These are phyloP conservation scores for Alternaria triticina DNA, from an alignment of 2,329 filamentous ascomycete species.

Conservation along the genomic window DNA sequence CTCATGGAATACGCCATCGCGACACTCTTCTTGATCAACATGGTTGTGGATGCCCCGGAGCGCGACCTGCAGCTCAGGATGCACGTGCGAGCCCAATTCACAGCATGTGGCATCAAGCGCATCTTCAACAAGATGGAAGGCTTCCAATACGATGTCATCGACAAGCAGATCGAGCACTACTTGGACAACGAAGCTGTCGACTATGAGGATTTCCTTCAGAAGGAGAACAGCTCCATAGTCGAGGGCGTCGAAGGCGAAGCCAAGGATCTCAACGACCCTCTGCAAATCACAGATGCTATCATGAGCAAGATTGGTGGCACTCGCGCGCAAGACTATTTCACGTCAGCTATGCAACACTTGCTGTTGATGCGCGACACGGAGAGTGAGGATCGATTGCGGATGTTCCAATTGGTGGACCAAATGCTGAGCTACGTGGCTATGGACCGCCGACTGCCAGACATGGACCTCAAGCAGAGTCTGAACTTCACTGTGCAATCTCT, in stretches of 20 bases:
- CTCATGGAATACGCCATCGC: slow-evolving; percentile 99
- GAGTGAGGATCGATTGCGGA: slow-evolving; percentile 86
- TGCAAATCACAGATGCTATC: slow-evolving; percentile 94
- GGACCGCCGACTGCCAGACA: slow-evolving; percentile 92
- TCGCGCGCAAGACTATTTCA: slow-evolving; percentile 91
- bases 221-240: slow-evolving; percentile 87
- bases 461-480: slow-evolving; percentile 96
- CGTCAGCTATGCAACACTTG: slow-evolving; percentile 93
- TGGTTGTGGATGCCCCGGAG: slow-evolving; percentile 91
- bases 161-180: slow-evolving; percentile 97
- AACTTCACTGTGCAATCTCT: slow-evolving; percentile 97
- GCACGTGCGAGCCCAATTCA: slow-evolving; percentile 95
- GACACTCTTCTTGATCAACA: slow-evolving; percentile 93
- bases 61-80: slow-evolving; percentile 88
- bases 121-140: slow-evolving; percentile 96
- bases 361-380: slow-evolving; percentile 91
- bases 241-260: slow-evolving; percentile 85
- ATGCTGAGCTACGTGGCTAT: slow-evolving; percentile 99
- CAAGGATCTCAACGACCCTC: slow-evolving; percentile 90
- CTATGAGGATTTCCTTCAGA: slow-evolving; percentile 95
- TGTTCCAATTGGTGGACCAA: slow-evolving; percentile 98
- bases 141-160: slow-evolving; percentile 97
- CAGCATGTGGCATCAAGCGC: slow-evolving; percentile 91
- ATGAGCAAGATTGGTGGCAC: slow-evolving; percentile 82
- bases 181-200: slow-evolving; percentile 94